phyloP scores from a whole-genome alignment of 2,329 filamentous ascomycete genomes.

The Colletotrichum eleusines region DNA sequence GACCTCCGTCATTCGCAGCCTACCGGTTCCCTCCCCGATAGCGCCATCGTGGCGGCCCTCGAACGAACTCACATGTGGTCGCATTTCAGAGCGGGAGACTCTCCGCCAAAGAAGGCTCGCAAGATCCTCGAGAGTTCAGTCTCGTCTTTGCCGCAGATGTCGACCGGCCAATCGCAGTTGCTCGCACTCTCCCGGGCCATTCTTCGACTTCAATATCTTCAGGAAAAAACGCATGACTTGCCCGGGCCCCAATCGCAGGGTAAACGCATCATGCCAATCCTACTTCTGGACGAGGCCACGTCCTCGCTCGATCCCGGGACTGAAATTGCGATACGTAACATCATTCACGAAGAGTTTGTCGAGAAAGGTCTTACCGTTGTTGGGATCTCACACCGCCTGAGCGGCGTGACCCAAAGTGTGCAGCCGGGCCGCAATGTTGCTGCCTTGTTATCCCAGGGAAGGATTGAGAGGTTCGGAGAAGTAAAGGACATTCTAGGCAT shows the following conservation, averaged over 20 bases:
- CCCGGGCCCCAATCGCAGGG: not conserved
- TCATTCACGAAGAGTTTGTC: not conserved
- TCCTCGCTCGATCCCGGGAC: slow-evolving; percentile 69
- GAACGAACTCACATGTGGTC: not conserved
- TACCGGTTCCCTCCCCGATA: not conserved
- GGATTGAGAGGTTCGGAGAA: not conserved
- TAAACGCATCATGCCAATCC: slow-evolving; percentile 49
- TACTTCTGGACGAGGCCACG: slow-evolving; percentile 73
- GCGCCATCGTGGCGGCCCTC: not conserved
- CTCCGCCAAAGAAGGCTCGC: not conserved
- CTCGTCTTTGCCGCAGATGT: slow-evolving; percentile 24
- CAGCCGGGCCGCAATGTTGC: not conserved
- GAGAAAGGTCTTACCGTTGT: slow-evolving; percentile 3
- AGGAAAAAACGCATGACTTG: no score
- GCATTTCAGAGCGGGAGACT: slow-evolving; percentile 2
- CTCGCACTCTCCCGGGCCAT: slow-evolving; percentile 25
- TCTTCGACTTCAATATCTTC: slow-evolving; percentile 1
- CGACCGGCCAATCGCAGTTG: slow-evolving; percentile 16
- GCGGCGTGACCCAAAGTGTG: not conserved
- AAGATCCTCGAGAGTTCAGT: not conserved
- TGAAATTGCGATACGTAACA: slow-evolving; percentile 50
- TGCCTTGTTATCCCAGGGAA: not conserved
- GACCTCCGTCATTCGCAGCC: not conserved
- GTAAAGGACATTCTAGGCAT: not conserved
- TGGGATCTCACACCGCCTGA: not conserved